phyloP scores from a whole-genome alignment of 2,329 filamentous ascomycete genomes.

The Teratosphaeria epicoccoides region DNA sequence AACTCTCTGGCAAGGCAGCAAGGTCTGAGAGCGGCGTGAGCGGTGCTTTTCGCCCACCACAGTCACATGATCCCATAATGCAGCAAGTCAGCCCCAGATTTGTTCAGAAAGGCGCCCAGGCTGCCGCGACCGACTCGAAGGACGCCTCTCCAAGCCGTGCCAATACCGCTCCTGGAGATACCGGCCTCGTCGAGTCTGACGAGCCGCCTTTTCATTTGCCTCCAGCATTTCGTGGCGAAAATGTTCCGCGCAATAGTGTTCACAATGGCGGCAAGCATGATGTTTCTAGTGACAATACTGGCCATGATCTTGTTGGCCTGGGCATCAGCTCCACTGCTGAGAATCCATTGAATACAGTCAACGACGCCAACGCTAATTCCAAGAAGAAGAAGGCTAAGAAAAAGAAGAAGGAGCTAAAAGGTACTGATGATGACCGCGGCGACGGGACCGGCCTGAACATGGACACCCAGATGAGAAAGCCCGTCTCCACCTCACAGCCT shows the following conservation, averaged over 20 bases:
- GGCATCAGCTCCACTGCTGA: slow-evolving; percentile 5
- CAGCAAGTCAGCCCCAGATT: neutral
- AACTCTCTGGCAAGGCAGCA: neutral
- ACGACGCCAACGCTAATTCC: slow-evolving; percentile 7
- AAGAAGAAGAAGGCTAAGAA: slow-evolving; percentile 15
- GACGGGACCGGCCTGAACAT: neutral
- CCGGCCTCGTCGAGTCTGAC: neutral
- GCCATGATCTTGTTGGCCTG: slow-evolving; percentile 4
- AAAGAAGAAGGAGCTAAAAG: slow-evolving; percentile 7
- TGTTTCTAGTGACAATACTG: neutral
- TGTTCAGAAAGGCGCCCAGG: neutral
- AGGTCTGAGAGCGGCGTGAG: neutral
- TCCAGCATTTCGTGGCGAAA: neutral
- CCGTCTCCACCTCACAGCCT: neutral
- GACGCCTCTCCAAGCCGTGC: neutral
- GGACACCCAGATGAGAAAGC: neutral
- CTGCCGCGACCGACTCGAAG: neutral
- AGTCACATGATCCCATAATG: neutral
- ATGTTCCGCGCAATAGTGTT: neutral
- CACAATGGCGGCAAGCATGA: slow-evolving; percentile 4
- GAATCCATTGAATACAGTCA: neutral
- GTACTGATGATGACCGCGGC: neutral
- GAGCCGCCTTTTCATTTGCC: slow-evolving; percentile 4
- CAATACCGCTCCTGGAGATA: neutral
- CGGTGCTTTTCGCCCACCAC: neutral